These are phyloP conservation scores for Didymella sp. DNA, from an alignment of 2,329 filamentous ascomycete genomes.

Conservation along the genomic window DNA sequence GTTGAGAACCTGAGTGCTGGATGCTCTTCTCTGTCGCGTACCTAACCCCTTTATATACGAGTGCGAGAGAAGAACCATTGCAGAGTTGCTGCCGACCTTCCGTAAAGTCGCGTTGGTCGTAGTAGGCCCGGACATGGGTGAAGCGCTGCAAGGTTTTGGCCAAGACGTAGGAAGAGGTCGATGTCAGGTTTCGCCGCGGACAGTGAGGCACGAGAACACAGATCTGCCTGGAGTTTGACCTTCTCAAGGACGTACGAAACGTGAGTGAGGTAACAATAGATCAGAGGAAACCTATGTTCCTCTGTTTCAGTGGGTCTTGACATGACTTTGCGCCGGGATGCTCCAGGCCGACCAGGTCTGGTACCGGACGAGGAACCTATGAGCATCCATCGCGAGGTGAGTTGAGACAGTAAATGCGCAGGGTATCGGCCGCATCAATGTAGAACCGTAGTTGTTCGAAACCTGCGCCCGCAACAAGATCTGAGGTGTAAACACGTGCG, in stretches of 20 bases:
- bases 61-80: not conserved
- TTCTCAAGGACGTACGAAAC: conserved; percentile 31
- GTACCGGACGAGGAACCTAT: conserved; percentile 13
- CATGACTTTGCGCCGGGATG: conserved; percentile 10
- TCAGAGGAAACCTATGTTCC: conserved; percentile 24
- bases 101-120: conserved; percentile 16
- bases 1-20: conserved; percentile 46
- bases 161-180: conserved; percentile 36
- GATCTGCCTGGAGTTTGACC: conserved; percentile 19
- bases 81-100: not conserved
- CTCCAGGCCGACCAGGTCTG: conserved; percentile 11
- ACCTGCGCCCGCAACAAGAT: conserved; percentile 4
- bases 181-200: conserved; percentile 25
- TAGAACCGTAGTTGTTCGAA: conserved; percentile 8
- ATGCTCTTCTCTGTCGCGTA: conserved; percentile 36
- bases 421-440: conserved; percentile 2
- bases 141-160: conserved; percentile 36
- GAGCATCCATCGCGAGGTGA: conserved; percentile 6
- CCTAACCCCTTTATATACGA: conserved; percentile 38
- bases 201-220: conserved; percentile 24
- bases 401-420: conserved; percentile 25
- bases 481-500: conserved; percentile 4
- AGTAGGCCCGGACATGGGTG: conserved; percentile 24
- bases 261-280: conserved; percentile 34
- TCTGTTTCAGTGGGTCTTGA: conserved; percentile 27